Percentiles rank a stretch among this genome's conserved stretches.
Evolutionary conservation across 1,284 basidiomycete genomes (phyloP).

Genomic region (Mrakiaceae sp.): DNA sequence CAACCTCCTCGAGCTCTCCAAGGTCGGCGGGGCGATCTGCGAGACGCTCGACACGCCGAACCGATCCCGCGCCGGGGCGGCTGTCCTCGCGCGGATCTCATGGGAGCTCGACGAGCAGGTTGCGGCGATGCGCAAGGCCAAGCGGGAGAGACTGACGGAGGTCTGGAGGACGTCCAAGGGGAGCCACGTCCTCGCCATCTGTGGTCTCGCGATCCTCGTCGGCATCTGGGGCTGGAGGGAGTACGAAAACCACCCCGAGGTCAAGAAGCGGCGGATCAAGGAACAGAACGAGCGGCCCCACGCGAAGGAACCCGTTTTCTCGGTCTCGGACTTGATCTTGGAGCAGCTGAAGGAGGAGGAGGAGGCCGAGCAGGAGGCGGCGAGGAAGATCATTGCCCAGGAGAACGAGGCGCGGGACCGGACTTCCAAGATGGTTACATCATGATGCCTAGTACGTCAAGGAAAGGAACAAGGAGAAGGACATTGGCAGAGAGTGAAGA

Average conservation of each 20-base stretch:
- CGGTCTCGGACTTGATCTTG: neutral
- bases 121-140: neutral
- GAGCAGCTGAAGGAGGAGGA: neutral
- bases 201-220: neutral
- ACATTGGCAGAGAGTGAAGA: neutral
- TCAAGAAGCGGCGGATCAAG: neutral
- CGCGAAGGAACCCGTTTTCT: neutral
- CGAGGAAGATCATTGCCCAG: neutral
- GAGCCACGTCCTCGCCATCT: neutral
- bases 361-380: neutral
- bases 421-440: neutral
- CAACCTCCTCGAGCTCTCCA: slow-evolving; percentile 54
- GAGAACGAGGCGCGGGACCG: no score
- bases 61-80: slow-evolving; percentile 67
- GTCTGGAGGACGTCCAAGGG: neutral
- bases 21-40: slow-evolving; percentile 72
- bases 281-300: neutral
- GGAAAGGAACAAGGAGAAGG: neutral
- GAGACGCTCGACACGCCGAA: slow-evolving; percentile 53
- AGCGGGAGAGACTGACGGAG: neutral
- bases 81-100: slow-evolving; percentile 45
- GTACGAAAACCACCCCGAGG: neutral
- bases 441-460: neutral
- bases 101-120: slow-evolving; percentile 21
- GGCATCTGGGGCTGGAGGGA: neutral